These are phyloP conservation scores for Microascus cirrosus DNA, from an alignment of 2,329 filamentous ascomycete species.

Conservation along the genomic window DNA sequence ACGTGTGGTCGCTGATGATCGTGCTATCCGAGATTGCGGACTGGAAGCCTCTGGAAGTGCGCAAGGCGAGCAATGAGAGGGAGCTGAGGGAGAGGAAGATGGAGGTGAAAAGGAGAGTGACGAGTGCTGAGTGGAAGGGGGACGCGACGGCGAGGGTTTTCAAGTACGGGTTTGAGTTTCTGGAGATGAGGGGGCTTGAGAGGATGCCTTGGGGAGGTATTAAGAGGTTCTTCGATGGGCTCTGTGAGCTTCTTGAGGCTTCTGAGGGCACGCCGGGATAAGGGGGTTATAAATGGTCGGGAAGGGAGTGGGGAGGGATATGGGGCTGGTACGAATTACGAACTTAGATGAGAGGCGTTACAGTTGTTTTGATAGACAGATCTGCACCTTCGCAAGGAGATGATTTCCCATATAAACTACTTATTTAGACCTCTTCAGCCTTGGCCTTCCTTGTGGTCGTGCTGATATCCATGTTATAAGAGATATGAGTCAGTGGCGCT, in stretches of 20 bases:
- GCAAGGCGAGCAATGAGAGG: neutral
- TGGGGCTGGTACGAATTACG: neutral
- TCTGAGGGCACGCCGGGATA: neutral
- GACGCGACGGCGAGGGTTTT: neutral
- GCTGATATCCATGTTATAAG: neutral
- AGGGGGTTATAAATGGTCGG: neutral
- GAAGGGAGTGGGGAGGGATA: neutral
- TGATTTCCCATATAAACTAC: neutral
- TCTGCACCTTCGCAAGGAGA: neutral
- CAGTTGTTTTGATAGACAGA: neutral
- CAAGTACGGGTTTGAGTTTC: neutral
- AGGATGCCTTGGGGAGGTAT: neutral
- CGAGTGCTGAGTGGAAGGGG: neutral
- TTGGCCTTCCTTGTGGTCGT: neutral
- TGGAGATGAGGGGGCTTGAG: neutral
- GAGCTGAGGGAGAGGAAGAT: neutral
- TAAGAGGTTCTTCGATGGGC: neutral
- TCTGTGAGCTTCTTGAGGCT: neutral
- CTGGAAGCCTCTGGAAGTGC: neutral
- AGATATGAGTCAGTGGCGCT: neutral
- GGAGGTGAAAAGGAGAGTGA: neutral
- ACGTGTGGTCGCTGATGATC: conserved; percentile 2
- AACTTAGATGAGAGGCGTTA: neutral
- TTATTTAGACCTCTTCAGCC: neutral
- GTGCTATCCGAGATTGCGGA: conserved; percentile 1